Base-by-base conservation (phyloP, 129 eudicot genomes). In the Scalesia atractyloides region DNA sequence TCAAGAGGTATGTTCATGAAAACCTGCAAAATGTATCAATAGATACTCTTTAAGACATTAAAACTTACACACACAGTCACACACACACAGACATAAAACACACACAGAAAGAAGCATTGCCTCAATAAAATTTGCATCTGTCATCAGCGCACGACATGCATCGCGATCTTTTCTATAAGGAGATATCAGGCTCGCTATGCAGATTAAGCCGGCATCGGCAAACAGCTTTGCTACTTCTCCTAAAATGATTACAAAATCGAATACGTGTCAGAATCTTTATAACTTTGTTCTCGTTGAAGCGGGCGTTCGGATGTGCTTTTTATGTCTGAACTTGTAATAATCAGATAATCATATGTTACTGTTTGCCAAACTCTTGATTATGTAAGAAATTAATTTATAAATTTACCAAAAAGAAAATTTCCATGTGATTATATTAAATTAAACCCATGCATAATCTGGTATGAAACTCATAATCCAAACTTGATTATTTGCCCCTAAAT, bases 81-180 rank as follows among this genome's bases (percentile, higher is more conserved):
- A 22, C 36, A 2, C 19, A 33, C 39, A 12, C 61, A 43, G 56
- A 33, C 14, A 18, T 13, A 49, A 39, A 5, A 9, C 53, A 26
- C 46, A 66, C 64, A 44, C 18, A 54, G 68, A 48, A 54, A 69
- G 66, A 77, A 82, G 71, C 49, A 76, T 79, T 87, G 82, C 98
- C 97, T 94, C 98, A 6, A 94, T 81, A 68, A 94, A 94, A 16
- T 70, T 88, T 74, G 72, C 80, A 70, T 85, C 93, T 22, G 92
- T 80, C 84, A 94, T 17, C 78, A 94, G 80, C 51, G 97, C 87
- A 68, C 98, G 98, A 12, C 98, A 94, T 66, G 93, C 96, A 83
- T 94, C 96, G 70, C 98, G 98, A 74, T 94, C 98, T 77, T 90
- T 88, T 69, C 98, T 82, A 63, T 94, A 94, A 74, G 98, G 98